A percentile compares a stretch with the other conserved stretches of the same genome.
phyloP scores from a whole-genome alignment of 1,284 basidiomycete genomes.

The Sanghuangporus baumii region DNA sequence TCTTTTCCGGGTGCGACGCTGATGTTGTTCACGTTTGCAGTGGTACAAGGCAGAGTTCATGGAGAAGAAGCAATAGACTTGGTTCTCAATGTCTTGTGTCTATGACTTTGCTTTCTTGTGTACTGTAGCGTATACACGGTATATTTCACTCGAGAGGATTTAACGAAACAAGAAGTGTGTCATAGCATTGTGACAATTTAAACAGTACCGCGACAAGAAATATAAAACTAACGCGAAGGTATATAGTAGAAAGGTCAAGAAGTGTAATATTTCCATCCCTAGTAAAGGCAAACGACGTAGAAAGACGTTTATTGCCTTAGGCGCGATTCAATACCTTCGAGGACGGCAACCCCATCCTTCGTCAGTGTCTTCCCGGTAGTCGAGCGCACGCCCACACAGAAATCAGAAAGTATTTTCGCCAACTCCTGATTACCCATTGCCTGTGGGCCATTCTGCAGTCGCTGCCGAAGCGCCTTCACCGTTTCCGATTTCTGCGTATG shows the following conservation, averaged over 20 bases:
- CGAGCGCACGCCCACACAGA: constrained; percentile 57
- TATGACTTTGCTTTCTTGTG: background rate
- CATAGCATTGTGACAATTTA: too few species aligned
- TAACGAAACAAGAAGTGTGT: background rate
- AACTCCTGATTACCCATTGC: background rate
- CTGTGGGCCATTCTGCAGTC: background rate
- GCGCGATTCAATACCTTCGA: constrained; percentile 51
- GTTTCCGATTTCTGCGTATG: constrained; percentile 1
- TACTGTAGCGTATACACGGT: background rate
- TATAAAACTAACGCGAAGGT: background rate
- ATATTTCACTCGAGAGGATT: background rate
- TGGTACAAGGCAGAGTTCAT: constrained; percentile 39
- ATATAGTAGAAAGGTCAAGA: background rate
- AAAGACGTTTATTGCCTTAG: constrained; percentile 29
- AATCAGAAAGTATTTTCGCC: constrained; percentile 7
- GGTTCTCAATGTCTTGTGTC: background rate
- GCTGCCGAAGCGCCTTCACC: constrained; percentile 5
- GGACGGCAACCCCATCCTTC: constrained; percentile 61
- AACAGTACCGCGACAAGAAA: background rate
- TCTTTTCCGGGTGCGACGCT: constrained; percentile 1
- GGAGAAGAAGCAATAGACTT: constrained; percentile 13
- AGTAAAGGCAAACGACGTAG: background rate
- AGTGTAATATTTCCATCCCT: background rate
- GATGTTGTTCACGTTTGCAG: constrained; percentile 24
- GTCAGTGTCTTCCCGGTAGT: constrained; percentile 35